A percentile compares a stretch with the other conserved stretches of the same genome.
phyloP scores from a whole-genome alignment of 306 rosid genomes.

The Cicer yamashitae region DNA sequence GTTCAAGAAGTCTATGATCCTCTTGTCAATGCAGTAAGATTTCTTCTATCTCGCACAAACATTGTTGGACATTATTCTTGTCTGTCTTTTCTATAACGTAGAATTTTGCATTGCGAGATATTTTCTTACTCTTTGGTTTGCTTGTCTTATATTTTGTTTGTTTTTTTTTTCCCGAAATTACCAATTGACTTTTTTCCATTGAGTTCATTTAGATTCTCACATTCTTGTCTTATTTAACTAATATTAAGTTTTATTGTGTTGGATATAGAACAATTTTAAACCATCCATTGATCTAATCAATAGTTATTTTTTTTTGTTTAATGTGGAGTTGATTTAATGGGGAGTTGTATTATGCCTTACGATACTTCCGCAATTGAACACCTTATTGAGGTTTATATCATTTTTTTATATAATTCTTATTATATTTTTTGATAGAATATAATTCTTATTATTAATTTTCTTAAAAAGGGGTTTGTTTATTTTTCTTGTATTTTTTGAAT shows the following conservation, averaged over 20 bases:
- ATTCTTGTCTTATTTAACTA: too few relatives aligned
- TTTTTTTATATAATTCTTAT: background rate
- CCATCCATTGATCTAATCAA: too few relatives aligned
- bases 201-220: background rate
- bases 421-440: too few relatives aligned
- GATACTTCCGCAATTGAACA: slow-evolving; percentile 30
- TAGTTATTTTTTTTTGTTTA: background rate
- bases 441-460: slow-evolving; percentile 4
- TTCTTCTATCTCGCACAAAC: background rate
- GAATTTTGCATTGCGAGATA: slow-evolving; percentile 11
- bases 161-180: background rate
- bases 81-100: slow-evolving; percentile 27
- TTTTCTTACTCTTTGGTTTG: background rate
- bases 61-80: slow-evolving; percentile 23
- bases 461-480: slow-evolving; percentile 10
- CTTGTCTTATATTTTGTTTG: too few relatives aligned
- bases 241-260: too few relatives aligned
- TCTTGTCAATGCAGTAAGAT: slow-evolving; percentile 80
- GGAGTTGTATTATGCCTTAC: slow-evolving; percentile 1
- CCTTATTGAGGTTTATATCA: slow-evolving; percentile 2
- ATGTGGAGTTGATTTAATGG: slow-evolving; percentile 39
- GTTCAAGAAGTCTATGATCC: slow-evolving; percentile 90
- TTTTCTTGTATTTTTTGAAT: slow-evolving; percentile 6
- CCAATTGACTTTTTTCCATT: too few relatives aligned
- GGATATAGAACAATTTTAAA: too few relatives aligned